Evolutionary conservation across 2,329 filamentous ascomycete genomes (phyloP).

Genomic region (Cordyceps militaris): DNA sequence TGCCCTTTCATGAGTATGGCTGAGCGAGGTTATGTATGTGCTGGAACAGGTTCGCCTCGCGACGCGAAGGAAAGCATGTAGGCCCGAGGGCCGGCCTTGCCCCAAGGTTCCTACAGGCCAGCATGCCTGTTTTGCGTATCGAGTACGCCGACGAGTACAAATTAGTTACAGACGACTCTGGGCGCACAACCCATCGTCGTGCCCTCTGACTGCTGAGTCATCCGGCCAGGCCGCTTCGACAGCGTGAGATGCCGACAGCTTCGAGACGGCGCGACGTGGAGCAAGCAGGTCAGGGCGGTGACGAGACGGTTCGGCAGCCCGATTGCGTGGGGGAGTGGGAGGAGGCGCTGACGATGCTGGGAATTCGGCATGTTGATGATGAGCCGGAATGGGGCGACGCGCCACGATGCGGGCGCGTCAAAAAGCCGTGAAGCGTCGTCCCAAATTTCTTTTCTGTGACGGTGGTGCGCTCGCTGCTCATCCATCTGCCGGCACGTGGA

Average conservation of each 20-base stretch:
- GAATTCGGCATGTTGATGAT: constrained; percentile 45
- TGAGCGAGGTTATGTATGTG: constrained; percentile 20
- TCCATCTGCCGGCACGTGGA: no score
- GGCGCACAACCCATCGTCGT: constrained; percentile 54
- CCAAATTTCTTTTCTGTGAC: no score
- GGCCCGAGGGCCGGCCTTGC: constrained; percentile 47
- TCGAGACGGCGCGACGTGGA: constrained; percentile 53
- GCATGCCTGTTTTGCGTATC: constrained; percentile 53
- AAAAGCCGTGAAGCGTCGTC: no score
- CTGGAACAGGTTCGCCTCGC: constrained; percentile 35
- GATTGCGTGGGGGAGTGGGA: constrained; percentile 59
- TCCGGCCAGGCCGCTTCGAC: constrained; percentile 33
- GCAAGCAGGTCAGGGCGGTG: constrained; percentile 42
- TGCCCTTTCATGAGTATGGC: background rate
- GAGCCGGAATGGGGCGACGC: constrained; percentile 51
- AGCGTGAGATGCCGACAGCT: constrained; percentile 41
- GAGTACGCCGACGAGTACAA: constrained; percentile 51
- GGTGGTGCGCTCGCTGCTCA: no score
- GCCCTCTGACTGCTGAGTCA: constrained; percentile 52
- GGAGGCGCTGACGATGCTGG: constrained; percentile 44
- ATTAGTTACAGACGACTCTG: constrained; percentile 50
- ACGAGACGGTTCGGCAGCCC: constrained; percentile 52
- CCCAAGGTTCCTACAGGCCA: constrained; percentile 52
- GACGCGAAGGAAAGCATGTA: constrained; percentile 31
- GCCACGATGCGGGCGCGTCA: no score